Evolutionary conservation across 2,329 filamentous ascomycete genomes (phyloP).

Genomic region (Aspergillus fischeri): DNA sequence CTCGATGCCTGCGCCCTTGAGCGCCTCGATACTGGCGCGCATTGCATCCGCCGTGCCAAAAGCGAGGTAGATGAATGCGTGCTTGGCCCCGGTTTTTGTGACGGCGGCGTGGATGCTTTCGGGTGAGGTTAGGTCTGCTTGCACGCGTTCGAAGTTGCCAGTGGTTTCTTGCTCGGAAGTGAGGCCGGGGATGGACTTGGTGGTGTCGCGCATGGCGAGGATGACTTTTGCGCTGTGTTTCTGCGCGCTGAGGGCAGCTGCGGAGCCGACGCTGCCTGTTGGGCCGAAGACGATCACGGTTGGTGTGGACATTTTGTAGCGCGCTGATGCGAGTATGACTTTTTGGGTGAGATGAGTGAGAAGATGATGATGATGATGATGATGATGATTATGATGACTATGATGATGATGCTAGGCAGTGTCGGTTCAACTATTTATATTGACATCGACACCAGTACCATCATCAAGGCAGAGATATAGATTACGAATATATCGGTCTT

Average conservation of each 20-base stretch:
- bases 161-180: conserved; percentile 22
- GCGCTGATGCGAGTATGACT: not conserved
- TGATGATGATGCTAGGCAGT: not conserved
- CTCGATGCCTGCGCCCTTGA: conserved; percentile 45
- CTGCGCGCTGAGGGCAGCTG: conserved; percentile 38
- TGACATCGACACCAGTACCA: not conserved
- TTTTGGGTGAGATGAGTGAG: not conserved
- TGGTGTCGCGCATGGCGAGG: conserved; percentile 47
- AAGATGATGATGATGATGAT: not conserved
- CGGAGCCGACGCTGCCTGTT: conserved; percentile 45
- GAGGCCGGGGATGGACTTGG: conserved; percentile 41
- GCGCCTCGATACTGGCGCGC: conserved; percentile 37
- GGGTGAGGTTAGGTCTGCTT: conserved; percentile 45
- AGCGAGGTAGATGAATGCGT: conserved; percentile 48
- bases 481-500: not conserved
- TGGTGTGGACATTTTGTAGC: not conserved
- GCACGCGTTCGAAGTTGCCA: conserved; percentile 34
- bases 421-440: not conserved
- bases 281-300: conserved; percentile 48
- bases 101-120: conserved; percentile 41
- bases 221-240: conserved; percentile 42
- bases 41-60: conserved; percentile 36
- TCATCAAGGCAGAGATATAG: not conserved
- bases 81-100: conserved; percentile 35
- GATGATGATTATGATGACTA: not conserved